phyloP scores from a whole-genome alignment of 164 flowering plant genomes.

The Taxillus chinensis region DNA sequence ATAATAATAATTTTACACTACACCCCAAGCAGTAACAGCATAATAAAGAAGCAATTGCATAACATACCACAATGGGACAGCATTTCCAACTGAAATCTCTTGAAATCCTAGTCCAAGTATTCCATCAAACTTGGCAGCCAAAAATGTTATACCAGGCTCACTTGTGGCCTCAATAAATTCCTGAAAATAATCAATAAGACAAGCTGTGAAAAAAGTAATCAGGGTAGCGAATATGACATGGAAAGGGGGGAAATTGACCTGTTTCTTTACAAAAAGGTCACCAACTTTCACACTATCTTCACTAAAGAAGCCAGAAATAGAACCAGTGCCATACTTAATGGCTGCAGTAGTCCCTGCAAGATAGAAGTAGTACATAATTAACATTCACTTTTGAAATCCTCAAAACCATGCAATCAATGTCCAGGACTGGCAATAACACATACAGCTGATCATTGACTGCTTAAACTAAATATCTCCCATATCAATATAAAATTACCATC shows the following conservation, averaged over 20 bases:
- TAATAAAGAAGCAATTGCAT: no score
- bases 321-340: conserved; percentile 35
- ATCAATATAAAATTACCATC: no score
- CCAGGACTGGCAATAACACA: no score
- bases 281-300: conserved; percentile 31
- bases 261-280: conserved; percentile 25
- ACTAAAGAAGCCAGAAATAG: conserved; percentile 38
- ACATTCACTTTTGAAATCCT: background rate
- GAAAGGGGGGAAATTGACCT: conserved; percentile 14
- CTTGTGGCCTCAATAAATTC: conserved; percentile 42
- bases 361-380: background rate
- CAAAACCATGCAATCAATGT: no score
- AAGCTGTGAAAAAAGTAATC: background rate
- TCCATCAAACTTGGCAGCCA: conserved; percentile 45
- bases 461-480: no score
- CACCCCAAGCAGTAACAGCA: no score
- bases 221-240: no score
- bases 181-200: conserved; percentile 10
- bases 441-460: no score
- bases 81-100: conserved; percentile 42
- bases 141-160: conserved; percentile 37
- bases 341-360: conserved; percentile 28
- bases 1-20: no score
- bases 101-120: conserved; percentile 41
- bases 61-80: conserved; percentile 39